phyloP scores from a whole-genome alignment of 2,329 filamentous ascomycete species.

The Pestalotiopsis sp. region DNA sequence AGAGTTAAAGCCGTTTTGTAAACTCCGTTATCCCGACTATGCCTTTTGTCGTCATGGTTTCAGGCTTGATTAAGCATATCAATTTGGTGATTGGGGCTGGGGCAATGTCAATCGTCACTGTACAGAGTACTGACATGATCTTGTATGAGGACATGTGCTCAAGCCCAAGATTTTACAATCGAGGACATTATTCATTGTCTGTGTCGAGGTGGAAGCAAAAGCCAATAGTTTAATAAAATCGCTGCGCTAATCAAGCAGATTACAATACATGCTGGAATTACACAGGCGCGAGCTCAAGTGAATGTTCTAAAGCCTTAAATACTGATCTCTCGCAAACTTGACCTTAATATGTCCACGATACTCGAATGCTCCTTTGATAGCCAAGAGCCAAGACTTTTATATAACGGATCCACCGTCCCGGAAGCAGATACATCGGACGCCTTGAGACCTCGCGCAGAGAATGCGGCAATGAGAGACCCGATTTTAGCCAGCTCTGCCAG shows the following conservation, averaged over 20 bases:
- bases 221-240: not conserved
- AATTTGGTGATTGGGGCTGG: too few species aligned
- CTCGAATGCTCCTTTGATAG: conserved; percentile 22
- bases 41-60: not conserved
- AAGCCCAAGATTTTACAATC: too few species aligned
- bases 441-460: conserved; percentile 16
- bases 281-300: not conserved
- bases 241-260: not conserved
- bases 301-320: not conserved
- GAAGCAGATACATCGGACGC: conserved; percentile 1
- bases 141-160: too few species aligned
- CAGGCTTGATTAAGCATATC: too few species aligned
- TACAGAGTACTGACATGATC: too few species aligned
- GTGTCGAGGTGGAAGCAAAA: not conserved
- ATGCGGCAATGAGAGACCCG: conserved; percentile 23
- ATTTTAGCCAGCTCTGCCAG: conserved; percentile 23
- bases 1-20: not conserved
- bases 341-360: conserved; percentile 20
- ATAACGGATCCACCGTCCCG: conserved; percentile 17
- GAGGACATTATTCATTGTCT: not conserved
- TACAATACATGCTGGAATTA: not conserved
- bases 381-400: conserved; percentile 24
- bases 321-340: conserved; percentile 19
- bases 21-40: not conserved
- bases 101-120: too few species aligned